Conservation (phyloP, 2,329 filamentous ascomycete species). For the Sphaerulina musiva region DNA sequence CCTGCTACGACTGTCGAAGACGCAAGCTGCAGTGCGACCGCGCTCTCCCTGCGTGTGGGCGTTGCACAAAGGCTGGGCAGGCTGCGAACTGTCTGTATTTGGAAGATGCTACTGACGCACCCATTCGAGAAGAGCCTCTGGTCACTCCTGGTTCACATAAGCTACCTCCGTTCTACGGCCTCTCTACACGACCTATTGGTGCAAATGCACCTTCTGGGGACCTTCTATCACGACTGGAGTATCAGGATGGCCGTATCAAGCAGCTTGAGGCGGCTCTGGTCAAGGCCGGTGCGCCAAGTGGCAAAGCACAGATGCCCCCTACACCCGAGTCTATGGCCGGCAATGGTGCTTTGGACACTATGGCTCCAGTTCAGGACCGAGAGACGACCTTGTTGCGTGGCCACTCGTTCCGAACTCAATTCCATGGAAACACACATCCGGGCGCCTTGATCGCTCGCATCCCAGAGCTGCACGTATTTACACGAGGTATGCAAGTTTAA, state of each 20-base stretch:
- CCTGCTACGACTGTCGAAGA: conserved; percentile 42
- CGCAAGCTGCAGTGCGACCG: conserved; percentile 46
- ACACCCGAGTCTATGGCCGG: conserved; percentile 25
- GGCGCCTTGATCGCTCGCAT: conserved; percentile 30
- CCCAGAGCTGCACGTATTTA: conserved; percentile 27
- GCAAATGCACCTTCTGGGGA: conserved; percentile 15
- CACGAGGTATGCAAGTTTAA: conserved; percentile 9
- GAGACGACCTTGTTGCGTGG: conserved; percentile 41
- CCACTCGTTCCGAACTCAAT: conserved; percentile 42
- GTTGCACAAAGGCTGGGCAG: conserved; percentile 41
- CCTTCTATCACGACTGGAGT: conserved; percentile 25
- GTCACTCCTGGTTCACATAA: conserved; percentile 10
- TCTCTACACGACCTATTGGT: conserved; percentile 22
- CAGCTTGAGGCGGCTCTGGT: conserved; percentile 27
- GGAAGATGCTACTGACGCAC: conserved; percentile 26
- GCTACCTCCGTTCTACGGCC: conserved; percentile 29
- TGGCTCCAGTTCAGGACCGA: conserved; percentile 23
- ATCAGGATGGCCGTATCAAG: conserved; percentile 27
- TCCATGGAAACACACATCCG: conserved; percentile 40
- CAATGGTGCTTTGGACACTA: conserved; percentile 6
- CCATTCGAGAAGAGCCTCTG: conserved; percentile 23
- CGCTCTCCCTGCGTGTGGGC: conserved; percentile 39
- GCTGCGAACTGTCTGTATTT: conserved; percentile 39
- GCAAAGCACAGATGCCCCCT: conserved; percentile 19
- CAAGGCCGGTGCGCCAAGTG: conserved; percentile 12